Evolutionary conservation across 1,284 basidiomycete genomes (phyloP).

Genomic region (Rhodotorula mucilaginosa): DNA sequence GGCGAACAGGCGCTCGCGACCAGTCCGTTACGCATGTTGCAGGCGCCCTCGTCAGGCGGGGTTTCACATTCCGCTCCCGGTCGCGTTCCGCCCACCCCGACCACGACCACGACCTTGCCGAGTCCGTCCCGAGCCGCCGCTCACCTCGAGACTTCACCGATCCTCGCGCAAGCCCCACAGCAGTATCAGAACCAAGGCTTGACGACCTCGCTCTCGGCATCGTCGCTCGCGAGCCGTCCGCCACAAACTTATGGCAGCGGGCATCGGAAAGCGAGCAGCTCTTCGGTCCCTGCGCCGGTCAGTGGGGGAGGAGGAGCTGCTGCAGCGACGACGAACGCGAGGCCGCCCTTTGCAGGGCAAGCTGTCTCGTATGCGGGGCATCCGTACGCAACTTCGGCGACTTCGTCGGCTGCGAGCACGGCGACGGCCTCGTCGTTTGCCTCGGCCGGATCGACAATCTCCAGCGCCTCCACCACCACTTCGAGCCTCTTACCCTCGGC

Average conservation of each 20-base stretch:
- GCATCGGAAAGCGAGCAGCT: conserved; percentile 23
- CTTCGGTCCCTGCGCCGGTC: conserved; percentile 7
- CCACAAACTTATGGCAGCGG: background rate
- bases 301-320: background rate
- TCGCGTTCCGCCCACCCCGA: conserved; percentile 11
- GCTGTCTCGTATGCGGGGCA: conserved; percentile 25
- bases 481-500: conserved; percentile 10
- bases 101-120: background rate
- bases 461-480: background rate
- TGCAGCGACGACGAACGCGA: background rate
- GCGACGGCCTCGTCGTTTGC: conserved; percentile 9
- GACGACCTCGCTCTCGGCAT: background rate
- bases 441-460: conserved; percentile 1
- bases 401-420: background rate
- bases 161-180: background rate
- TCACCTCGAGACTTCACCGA: background rate
- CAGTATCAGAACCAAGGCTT: background rate
- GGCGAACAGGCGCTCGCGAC: conserved; percentile 1
- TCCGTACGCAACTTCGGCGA: conserved; percentile 19
- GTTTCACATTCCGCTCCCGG: background rate
- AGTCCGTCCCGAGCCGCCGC: background rate
- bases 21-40: background rate
- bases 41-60: background rate
- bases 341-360: conserved; percentile 7
- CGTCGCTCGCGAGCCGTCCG: conserved; percentile 5